Evolutionary conservation across 805 yeast species (phyloP).

Genomic region (Monosporozyma siamensis): DNA sequence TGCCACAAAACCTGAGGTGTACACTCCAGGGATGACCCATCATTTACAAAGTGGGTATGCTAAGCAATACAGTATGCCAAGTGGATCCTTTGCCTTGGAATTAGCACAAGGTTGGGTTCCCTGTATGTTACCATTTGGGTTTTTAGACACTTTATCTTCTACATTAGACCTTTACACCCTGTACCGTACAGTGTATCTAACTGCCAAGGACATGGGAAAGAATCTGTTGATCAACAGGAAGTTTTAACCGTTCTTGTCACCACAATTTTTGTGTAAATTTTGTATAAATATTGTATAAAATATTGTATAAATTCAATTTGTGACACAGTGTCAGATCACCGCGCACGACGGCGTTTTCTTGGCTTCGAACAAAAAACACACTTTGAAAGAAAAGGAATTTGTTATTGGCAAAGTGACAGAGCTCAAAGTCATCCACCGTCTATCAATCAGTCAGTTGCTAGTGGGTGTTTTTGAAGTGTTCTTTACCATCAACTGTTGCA

Average conservation of each 20-base stretch:
- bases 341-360: too few relatives aligned
- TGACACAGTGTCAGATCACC: too few relatives aligned
- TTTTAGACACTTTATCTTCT: slow-evolving; percentile 66
- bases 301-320: too few relatives aligned
- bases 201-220: slow-evolving; percentile 69
- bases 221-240: slow-evolving; percentile 36
- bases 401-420: too few relatives aligned
- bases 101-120: slow-evolving; percentile 99
- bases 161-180: slow-evolving; percentile 73
- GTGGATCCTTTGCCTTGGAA: slow-evolving; percentile 80
- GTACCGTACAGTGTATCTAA: slow-evolving; percentile 56
- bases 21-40: slow-evolving; percentile 80
- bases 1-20: slow-evolving; percentile 57
- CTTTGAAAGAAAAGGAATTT: too few relatives aligned
- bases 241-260: background rate
- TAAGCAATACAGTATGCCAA: slow-evolving; percentile 82
- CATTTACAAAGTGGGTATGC: slow-evolving; percentile 62
- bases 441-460: too few relatives aligned
- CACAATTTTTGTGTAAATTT: too few relatives aligned
- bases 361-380: too few relatives aligned
- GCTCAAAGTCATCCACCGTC: too few relatives aligned
- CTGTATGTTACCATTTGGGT: slow-evolving; percentile 93
- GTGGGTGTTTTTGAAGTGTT: too few relatives aligned
- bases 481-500: too few relatives aligned
- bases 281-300: too few relatives aligned